A percentile compares a stretch with the other conserved stretches of the same genome.
Conservation (phyloP, 169 alveolate species). For the Plasmodium malariae region DNA sequence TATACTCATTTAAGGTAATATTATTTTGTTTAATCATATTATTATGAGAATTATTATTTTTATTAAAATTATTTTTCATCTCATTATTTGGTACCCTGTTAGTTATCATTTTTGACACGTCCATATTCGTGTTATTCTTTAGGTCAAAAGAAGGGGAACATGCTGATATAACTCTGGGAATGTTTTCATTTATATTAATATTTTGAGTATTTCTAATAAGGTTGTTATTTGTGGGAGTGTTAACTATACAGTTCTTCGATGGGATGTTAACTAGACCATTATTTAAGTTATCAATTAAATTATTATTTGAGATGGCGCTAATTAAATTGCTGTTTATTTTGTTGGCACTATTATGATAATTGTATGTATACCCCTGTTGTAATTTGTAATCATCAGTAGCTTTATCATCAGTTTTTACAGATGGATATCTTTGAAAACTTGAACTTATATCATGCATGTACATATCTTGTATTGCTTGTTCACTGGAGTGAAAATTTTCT, state of each 20-base stretch:
- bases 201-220: constrained; percentile 3
- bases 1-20: constrained; percentile 13
- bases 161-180: not conserved
- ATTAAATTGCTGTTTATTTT: constrained; percentile 12
- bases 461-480: constrained; percentile 12
- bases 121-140: constrained; percentile 9
- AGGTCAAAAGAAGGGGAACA: constrained; percentile 27
- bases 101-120: constrained; percentile 2
- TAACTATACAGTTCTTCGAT: no score
- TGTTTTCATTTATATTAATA: constrained; percentile 9
- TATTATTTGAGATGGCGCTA: constrained; percentile 7
- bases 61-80: not conserved
- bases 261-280: not conserved
- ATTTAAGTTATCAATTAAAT: constrained; percentile 3
- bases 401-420: constrained; percentile 26
- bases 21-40: constrained; percentile 20
- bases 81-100: not conserved
- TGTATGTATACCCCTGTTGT: constrained; percentile 27
- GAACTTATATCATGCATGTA: constrained; percentile 26
- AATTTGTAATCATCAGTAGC: constrained; percentile 15
- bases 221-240: no score
- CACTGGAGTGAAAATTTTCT: not conserved
- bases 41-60: constrained; percentile 7
- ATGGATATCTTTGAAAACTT: not conserved
- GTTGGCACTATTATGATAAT: constrained; percentile 20